Evolutionary conservation across 495 filamentous ascomycete genomes (phyloP).

Genomic region (Penicillium angulare): DNA sequence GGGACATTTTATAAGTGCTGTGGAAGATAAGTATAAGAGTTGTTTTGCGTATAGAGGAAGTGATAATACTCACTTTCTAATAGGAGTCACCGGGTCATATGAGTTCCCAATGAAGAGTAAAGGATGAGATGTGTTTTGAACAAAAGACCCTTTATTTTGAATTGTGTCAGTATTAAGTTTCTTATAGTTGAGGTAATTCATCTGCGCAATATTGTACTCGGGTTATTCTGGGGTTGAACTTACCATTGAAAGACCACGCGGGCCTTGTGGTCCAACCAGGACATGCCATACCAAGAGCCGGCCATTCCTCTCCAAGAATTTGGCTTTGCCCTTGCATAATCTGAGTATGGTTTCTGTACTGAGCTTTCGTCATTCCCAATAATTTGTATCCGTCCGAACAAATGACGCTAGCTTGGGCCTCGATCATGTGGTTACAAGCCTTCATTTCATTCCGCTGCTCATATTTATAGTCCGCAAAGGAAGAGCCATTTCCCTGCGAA

Average conservation of each 20-base stretch:
- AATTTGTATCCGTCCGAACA: background rate
- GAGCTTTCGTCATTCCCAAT: background rate
- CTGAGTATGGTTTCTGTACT: background rate
- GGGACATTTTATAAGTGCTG: background rate
- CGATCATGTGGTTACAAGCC: background rate
- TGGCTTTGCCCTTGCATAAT: background rate
- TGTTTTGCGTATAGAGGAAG: background rate
- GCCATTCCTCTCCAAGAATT: background rate
- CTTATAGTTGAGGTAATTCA: too few species aligned
- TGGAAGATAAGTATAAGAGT: background rate
- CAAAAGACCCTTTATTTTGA: background rate
- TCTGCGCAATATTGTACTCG: too few species aligned
- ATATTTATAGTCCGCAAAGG: background rate
- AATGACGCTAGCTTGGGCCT: background rate
- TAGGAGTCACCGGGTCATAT: background rate
- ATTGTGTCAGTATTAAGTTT: too few species aligned
- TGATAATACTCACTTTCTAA: background rate
- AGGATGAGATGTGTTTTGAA: background rate
- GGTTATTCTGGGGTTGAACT: background rate
- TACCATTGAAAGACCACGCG: background rate
- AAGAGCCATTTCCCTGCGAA: background rate
- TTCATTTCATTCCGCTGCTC: too few species aligned
- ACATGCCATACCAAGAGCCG: background rate
- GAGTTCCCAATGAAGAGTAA: background rate
- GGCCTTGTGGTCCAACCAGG: background rate